Base-by-base conservation (phyloP, 1,284 basidiomycete genomes). In the Tilletia horrida region DNA sequence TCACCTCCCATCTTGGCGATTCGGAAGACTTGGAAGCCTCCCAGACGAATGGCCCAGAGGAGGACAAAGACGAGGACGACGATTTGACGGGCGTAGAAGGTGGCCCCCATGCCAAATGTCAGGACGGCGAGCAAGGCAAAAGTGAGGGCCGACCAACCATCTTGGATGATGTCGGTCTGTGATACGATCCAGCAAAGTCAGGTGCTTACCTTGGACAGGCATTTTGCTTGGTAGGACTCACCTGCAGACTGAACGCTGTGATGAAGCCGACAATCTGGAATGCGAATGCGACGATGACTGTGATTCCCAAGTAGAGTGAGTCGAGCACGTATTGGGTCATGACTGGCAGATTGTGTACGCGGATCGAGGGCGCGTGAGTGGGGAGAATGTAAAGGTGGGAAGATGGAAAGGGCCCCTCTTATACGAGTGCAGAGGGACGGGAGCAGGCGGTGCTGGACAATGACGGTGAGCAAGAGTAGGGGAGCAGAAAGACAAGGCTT, bases 211-310 rank as follows among this genome's bases (percentile, higher is more conserved):
- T 11, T 40, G 35, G 11, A 6, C 35, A 11, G 35, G 35, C 35
- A n/a, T n/a, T n/a, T n/a, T 40, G 35, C 11, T 4, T 40, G 4
- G 35, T 4, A 40, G 11, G 35, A 40, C 35, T 40, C 35, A 40
- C 35, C 35, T 40, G 77, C 2, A 80, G 72, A 1, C 66, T 63
- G 52, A 73, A 81, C 2, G 74, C 75, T 66, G 90, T 87, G 14
- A 85, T 84, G 75, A 91, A 90, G 4, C 89, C 89, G 0, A 84
- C 71, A 0, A 88, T 82, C 77, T 90, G 89, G 81, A 88, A 90
- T 23, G 82, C 88, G 27, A 87, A 79, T 0, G 89, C 89, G 67
- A 90, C 85, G 45, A 91, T 84, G 27, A 89, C 81, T 6, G 89
- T 88, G 43, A 90, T 83, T n/a, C 84, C 81, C 3, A 91, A 85